A percentile compares a stretch with the other conserved stretches of the same genome.
These are phyloP conservation scores for Mycena alexandri DNA, from an alignment of 768 basidiomycete genomes.

Conservation along the genomic window DNA sequence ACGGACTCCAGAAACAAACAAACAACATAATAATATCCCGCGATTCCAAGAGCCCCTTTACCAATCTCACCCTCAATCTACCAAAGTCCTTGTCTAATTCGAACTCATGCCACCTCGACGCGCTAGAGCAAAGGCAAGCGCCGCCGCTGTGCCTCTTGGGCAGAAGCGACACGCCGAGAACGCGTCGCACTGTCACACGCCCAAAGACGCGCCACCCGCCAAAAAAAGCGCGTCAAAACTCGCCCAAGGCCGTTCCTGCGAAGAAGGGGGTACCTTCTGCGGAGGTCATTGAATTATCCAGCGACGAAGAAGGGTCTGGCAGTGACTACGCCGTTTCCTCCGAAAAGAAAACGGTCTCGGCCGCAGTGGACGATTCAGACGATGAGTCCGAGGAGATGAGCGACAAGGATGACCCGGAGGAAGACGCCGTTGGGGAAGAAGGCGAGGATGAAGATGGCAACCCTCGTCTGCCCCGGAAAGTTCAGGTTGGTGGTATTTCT, in stretches of 20 bases:
- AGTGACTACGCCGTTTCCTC: background rate
- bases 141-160: background rate
- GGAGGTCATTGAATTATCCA: constrained; percentile 26
- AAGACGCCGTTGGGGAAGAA: background rate
- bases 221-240: constrained; percentile 32
- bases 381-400: constrained; percentile 5
- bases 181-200: constrained; percentile 12
- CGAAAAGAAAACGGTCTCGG: background rate
- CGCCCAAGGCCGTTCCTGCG: background rate
- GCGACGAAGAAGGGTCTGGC: constrained; percentile 11
- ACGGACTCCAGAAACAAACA: too few species aligned
- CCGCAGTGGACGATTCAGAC: constrained; percentile 9
- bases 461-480: constrained; percentile 22
- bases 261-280: background rate
- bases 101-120: constrained; percentile 22
- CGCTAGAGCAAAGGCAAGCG: constrained; percentile 7
- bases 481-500: constrained; percentile 11
- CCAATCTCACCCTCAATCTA: background rate
- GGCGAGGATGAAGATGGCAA: constrained; percentile 9
- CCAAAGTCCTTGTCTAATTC: background rate
- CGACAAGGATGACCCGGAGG: constrained; percentile 2
- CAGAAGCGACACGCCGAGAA: constrained; percentile 21
- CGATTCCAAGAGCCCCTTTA: too few species aligned
- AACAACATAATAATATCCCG: too few species aligned
- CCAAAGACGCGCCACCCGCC: constrained; percentile 19